Evolutionary conservation across 1,284 basidiomycete genomes (phyloP).

Genomic region (Malassezia furfur): DNA sequence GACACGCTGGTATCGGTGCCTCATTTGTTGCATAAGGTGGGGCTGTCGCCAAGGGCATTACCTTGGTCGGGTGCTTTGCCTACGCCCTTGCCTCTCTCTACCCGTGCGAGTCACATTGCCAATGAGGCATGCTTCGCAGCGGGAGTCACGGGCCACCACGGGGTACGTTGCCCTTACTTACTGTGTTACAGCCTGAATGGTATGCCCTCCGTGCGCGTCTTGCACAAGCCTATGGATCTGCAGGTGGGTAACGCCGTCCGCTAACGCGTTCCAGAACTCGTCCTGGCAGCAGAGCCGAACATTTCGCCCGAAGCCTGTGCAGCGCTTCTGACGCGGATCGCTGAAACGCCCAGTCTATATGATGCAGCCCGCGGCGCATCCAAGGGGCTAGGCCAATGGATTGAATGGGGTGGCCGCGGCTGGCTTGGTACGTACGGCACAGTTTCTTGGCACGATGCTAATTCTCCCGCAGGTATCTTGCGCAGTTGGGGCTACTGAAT

Average conservation of each 20-base stretch:
- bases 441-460: not conserved
- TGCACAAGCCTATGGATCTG: constrained; percentile 8
- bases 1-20: not conserved
- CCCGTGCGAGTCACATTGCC: not conserved
- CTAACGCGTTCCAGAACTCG: constrained; percentile 2
- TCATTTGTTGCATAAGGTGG: no score
- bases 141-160: not conserved
- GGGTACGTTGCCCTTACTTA: not conserved
- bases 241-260: constrained; percentile 3
- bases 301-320: not conserved
- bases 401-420: constrained; percentile 15
- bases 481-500: constrained; percentile 8
- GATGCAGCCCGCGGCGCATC: not conserved
- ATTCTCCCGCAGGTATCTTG: constrained; percentile 4
- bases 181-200: constrained; percentile 6
- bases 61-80: not conserved
- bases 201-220: constrained; percentile 7
- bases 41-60: no score
- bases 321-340: not conserved
- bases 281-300: constrained; percentile 1
- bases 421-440: constrained; percentile 13
- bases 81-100: constrained; percentile 2
- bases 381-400: constrained; percentile 1
- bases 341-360: constrained; percentile 1
- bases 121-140: constrained; percentile 8